Percentiles rank a stretch among this genome's conserved stretches.
Conservation (phyloP, 257 asterid species). For the Euphrasia confusa region DNA sequence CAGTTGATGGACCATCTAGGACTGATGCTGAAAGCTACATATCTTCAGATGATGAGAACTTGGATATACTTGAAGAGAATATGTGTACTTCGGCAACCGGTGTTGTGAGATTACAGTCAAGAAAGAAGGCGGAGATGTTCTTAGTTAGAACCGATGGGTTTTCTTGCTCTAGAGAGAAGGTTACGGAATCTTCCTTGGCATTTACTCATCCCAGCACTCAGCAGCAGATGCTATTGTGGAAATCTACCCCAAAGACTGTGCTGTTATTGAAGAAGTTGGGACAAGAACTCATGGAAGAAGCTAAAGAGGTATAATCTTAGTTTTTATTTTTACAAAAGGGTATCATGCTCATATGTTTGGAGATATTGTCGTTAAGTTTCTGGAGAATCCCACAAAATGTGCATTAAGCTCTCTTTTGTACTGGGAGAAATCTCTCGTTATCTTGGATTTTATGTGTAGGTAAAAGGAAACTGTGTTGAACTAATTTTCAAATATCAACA, state of each 20-base stretch:
- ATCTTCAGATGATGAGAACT: conserved; percentile 54
- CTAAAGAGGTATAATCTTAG: conserved; percentile 64
- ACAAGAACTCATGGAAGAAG: conserved; percentile 92
- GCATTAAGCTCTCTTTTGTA: conserved; percentile 17
- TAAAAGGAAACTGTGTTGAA: background rate
- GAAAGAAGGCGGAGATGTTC: conserved; percentile 99
- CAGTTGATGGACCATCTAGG: conserved; percentile 29
- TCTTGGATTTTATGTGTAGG: background rate
- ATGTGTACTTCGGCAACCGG: conserved; percentile 96
- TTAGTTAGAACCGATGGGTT: conserved; percentile 96
- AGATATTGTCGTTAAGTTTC: conserved; percentile 17
- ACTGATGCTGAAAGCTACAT: conserved; percentile 40
- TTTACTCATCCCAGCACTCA: conserved; percentile 98
- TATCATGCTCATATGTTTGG: conserved; percentile 13
- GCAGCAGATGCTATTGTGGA: conserved; percentile 99
- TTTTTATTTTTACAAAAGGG: conserved; percentile 2
- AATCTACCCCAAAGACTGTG: conserved; percentile 89
- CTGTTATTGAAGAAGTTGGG: conserved; percentile 91
- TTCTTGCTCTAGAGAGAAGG: conserved; percentile 93
- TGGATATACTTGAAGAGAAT: conserved; percentile 60
- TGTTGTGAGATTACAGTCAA: conserved; percentile 93
- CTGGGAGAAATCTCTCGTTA: conserved; percentile 12
- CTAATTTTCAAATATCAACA: background rate
- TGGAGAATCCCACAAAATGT: conserved; percentile 6
- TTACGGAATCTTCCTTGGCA: conserved; percentile 92